These are phyloP conservation scores for Trypanosoma platydactyli DNA, from an alignment of 208 protist species.

Conservation along the genomic window DNA sequence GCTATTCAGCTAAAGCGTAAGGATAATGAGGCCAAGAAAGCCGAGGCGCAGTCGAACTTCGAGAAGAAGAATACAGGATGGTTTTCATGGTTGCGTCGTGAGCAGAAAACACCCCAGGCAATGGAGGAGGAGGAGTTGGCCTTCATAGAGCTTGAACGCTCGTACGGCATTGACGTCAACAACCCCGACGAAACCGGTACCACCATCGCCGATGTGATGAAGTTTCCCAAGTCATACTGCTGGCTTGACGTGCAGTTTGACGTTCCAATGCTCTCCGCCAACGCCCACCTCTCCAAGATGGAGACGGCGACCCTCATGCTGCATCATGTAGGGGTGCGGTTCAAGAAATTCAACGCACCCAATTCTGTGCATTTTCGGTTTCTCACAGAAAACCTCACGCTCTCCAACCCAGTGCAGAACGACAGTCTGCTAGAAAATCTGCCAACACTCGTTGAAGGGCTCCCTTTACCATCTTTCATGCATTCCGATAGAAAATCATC, in stretches of 20 bases:
- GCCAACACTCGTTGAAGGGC: slow-evolving; percentile 39
- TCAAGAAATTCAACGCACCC: slow-evolving; percentile 55
- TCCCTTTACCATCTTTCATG: slow-evolving; percentile 7
- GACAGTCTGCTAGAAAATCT: slow-evolving; percentile 19
- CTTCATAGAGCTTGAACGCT: slow-evolving; percentile 51
- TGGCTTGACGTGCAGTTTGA: slow-evolving; percentile 65
- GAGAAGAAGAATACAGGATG: slow-evolving; percentile 41
- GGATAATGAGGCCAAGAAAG: slow-evolving; percentile 57
- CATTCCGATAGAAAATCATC: slow-evolving; percentile 23
- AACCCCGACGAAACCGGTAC: slow-evolving; percentile 35
- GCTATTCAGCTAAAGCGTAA: slow-evolving; percentile 75
- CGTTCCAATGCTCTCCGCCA: slow-evolving; percentile 47
- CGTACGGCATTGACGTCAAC: slow-evolving; percentile 66
- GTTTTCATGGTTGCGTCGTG: slow-evolving; percentile 50
- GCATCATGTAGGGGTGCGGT: slow-evolving; percentile 44
- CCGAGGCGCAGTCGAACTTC: slow-evolving; percentile 38
- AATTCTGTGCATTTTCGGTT: slow-evolving; percentile 61
- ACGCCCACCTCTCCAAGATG: slow-evolving; percentile 52
- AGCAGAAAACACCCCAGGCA: slow-evolving; percentile 23
- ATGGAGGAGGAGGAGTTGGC: slow-evolving; percentile 52
- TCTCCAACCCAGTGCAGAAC: slow-evolving; percentile 55
- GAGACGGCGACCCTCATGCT: slow-evolving; percentile 50
- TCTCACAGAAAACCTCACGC: slow-evolving; percentile 62
- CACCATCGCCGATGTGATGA: slow-evolving; percentile 14
- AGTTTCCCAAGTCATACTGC: slow-evolving; percentile 66